phyloP scores from a whole-genome alignment of 106 monocot genomes.

The Apostasia ramifera region DNA sequence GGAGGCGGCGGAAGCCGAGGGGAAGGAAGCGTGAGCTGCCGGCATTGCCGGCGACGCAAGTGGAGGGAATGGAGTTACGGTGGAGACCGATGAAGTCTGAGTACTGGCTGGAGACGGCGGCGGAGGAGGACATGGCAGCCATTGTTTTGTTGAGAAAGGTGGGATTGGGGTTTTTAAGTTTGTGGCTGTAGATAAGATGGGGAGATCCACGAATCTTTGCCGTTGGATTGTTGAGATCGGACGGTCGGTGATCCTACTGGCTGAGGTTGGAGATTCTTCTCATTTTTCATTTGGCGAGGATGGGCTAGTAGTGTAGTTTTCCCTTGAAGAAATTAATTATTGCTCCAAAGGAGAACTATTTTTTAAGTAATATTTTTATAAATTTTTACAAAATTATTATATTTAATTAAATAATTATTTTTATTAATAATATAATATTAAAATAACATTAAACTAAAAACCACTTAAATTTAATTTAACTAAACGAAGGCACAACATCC shows the following conservation, averaged over 20 bases:
- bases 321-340: no score
- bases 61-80: constrained; percentile 1
- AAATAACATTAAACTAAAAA: no score
- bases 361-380: no score
- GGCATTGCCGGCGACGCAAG: not conserved
- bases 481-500: no score
- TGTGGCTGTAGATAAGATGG: constrained; percentile 17
- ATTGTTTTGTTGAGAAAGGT: constrained; percentile 13
- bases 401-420: no score
- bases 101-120: constrained; percentile 15
- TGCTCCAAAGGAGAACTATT: no score
- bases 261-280: constrained; percentile 44
- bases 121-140: constrained; percentile 37
- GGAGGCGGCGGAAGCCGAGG: not conserved
- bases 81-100: constrained; percentile 20
- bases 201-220: not conserved
- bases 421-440: no score
- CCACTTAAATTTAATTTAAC: no score
- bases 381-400: no score
- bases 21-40: not conserved
- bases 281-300: not conserved
- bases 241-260: constrained; percentile 22
- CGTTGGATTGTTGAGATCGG: constrained; percentile 16
- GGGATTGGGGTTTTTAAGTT: not conserved
- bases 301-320: no score